Evolutionary conservation across 768 basidiomycete genomes (phyloP).

Genomic region (Leccinellum albellum): DNA sequence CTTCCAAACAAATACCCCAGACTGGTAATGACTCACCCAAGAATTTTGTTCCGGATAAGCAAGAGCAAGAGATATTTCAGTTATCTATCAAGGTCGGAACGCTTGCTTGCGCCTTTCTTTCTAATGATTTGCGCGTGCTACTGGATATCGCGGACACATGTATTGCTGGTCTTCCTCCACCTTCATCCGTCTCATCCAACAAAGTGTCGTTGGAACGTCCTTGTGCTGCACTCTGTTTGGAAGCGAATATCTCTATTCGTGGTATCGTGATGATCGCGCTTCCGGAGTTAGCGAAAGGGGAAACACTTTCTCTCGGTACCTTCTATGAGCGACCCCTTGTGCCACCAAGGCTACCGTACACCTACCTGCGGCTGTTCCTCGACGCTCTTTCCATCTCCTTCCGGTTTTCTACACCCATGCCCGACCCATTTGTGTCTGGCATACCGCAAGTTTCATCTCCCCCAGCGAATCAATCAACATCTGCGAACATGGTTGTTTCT

Average conservation of each 20-base stretch:
- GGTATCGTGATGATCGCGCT: conserved; percentile 49
- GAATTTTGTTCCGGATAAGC: conserved; percentile 1
- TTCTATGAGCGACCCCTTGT: conserved; percentile 62
- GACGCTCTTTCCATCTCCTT: conserved; percentile 32
- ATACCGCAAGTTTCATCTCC: conserved; percentile 1
- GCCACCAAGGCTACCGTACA: conserved; percentile 46
- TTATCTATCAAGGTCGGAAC: conserved; percentile 46
- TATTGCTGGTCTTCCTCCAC: conserved; percentile 21
- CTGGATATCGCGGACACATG: conserved; percentile 39
- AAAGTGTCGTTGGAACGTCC: conserved; percentile 12
- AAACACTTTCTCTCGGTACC: conserved; percentile 17
- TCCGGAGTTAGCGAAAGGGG: conserved; percentile 22
- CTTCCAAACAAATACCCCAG: conserved; percentile 5
- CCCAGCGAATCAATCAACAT: conserved; percentile 2
- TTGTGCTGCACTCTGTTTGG: conserved; percentile 30
- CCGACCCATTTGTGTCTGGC: conserved; percentile 5
- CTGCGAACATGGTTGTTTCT: conserved; percentile 21
- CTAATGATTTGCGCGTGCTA: conserved; percentile 53
- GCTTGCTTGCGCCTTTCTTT: conserved; percentile 52
- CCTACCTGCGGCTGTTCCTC: conserved; percentile 53
- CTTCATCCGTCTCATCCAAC: conserved; percentile 11
- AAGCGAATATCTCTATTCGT: conserved; percentile 35
- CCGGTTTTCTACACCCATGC: conserved; percentile 7
- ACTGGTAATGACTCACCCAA: conserved; percentile 1
- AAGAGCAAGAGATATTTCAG: conserved; percentile 32